Conservation (phyloP, 78 protist genomes). For the Thecamonas trahens region DNA sequence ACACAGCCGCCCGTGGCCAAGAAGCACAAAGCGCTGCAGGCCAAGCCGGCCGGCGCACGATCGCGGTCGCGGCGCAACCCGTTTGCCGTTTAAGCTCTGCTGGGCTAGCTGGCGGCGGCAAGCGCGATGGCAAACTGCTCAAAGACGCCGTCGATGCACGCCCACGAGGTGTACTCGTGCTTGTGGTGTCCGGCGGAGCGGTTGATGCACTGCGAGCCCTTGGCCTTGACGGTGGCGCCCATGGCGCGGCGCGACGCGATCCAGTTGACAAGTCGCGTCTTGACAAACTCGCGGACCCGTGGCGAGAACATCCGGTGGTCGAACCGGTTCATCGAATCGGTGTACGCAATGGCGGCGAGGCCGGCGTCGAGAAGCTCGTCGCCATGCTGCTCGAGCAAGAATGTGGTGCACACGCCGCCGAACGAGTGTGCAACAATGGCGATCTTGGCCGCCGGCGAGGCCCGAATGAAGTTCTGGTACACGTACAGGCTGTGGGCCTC, state of each 20-base stretch:
- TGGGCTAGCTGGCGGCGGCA: too few relatives aligned
- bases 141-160: background rate
- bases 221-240: background rate
- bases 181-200: background rate
- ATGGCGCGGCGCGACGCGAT: background rate
- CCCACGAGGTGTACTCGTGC: slow-evolving; percentile 1
- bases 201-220: background rate
- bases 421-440: slow-evolving; percentile 41
- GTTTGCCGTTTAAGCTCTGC: too few relatives aligned
- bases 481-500: slow-evolving; percentile 15
- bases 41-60: too few relatives aligned
- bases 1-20: too few relatives aligned
- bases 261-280: background rate
- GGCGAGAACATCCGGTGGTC: too few relatives aligned
- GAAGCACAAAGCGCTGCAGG: too few relatives aligned
- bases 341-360: slow-evolving; percentile 14
- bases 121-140: too few relatives aligned
- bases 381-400: background rate
- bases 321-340: slow-evolving; percentile 2
- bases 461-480: slow-evolving; percentile 1
- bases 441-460: slow-evolving; percentile 23
- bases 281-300: background rate
- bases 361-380: background rate
- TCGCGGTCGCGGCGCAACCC: too few relatives aligned
- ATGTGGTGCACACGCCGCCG: slow-evolving; percentile 29